These are phyloP conservation scores for Crithidia fasciculata DNA, from an alignment of 208 protist genomes.

Conservation along the genomic window DNA sequence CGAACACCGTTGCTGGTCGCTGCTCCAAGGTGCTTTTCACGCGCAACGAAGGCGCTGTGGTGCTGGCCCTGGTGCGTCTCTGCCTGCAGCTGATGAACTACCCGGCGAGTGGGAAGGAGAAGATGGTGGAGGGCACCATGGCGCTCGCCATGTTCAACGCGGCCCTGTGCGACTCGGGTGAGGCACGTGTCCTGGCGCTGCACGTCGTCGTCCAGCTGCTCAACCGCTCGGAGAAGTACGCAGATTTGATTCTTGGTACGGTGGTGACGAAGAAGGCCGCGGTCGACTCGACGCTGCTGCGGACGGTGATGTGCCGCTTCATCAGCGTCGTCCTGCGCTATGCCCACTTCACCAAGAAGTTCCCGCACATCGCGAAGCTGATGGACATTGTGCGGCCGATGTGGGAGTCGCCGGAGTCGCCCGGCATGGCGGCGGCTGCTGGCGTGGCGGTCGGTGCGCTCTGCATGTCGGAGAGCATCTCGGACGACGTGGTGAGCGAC, in stretches of 20 bases:
- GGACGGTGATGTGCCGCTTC: slow-evolving; percentile 91
- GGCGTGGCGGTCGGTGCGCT: slow-evolving; percentile 84
- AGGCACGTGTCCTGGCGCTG: slow-evolving; percentile 80
- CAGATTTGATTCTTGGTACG: slow-evolving; percentile 88
- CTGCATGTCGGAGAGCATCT: slow-evolving; percentile 81
- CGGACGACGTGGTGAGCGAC: slow-evolving; percentile 62
- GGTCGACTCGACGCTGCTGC: slow-evolving; percentile 78
- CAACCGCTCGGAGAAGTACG: slow-evolving; percentile 79
- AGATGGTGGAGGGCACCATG: slow-evolving; percentile 91
- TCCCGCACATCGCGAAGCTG: slow-evolving; percentile 81
- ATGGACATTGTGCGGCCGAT: slow-evolving; percentile 71
- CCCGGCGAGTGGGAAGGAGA: slow-evolving; percentile 86
- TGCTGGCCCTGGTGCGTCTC: slow-evolving; percentile 81
- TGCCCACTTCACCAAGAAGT: slow-evolving; percentile 70
- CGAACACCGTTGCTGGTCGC: slow-evolving; percentile 86
- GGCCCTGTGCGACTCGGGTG: slow-evolving; percentile 81
- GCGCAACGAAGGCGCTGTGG: slow-evolving; percentile 86
- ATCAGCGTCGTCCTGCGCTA: slow-evolving; percentile 89
- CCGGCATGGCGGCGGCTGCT: slow-evolving; percentile 63
- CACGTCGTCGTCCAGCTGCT: slow-evolving; percentile 84
- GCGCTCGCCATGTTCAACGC: slow-evolving; percentile 91
- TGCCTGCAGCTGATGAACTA: slow-evolving; percentile 87
- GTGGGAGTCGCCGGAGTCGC: slow-evolving; percentile 77
- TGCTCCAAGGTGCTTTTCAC: slow-evolving; percentile 92
- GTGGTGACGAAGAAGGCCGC: slow-evolving; percentile 84